Evolutionary conservation across 2,329 filamentous ascomycete species (phyloP), one percentile per base, ranked within the genome.

Genomic region (Pyrenophora seminiperda): DNA sequence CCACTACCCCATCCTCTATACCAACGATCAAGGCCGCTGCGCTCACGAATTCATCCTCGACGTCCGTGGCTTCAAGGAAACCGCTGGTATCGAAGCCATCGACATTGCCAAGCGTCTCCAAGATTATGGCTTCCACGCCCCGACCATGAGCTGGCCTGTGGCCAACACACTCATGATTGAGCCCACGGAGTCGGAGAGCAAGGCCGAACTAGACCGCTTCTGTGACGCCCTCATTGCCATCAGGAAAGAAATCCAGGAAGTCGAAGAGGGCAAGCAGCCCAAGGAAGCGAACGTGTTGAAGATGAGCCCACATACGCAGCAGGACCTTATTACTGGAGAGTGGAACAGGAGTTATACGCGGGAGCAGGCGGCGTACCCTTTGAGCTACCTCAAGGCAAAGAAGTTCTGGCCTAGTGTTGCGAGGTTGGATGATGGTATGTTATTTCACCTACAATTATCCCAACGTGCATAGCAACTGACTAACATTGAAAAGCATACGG

Each of bases 11-110:
- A 93, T 97, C 61, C 80, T 97, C n/a, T 97, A 97, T 79, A 96
- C 91, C 61, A 97, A 97, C 73, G 81, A 83, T 46, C 83, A 91
- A 56, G 89, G 88, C 17, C 89, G 92, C 47, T 97, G 93, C 72
- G 93, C 93, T 0, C 93, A 97, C 79, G 93, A 97, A 76, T 97
- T 97, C 77, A 97, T 97, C 73, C 84, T 97, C 27, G 93, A 97
- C 64, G 83, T 87, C 5, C 89, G 93, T 17, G 83, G 85, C 18
- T 96, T 97, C 81, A 89, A 90, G 70, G 88, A 92, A 45, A 84
- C 85, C 1, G 85, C 88, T 5, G 91, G 90, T 19, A 79, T 97
- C 63, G 92, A 97, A 76, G 93, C 89, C 22, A 94, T 96, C 63
- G 93, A 97, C 69, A 89, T 97, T 59, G 93, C 93, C 67, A 97